phyloP scores from a whole-genome alignment of 75 land plant species.

The Adiantum capillusveneris region DNA sequence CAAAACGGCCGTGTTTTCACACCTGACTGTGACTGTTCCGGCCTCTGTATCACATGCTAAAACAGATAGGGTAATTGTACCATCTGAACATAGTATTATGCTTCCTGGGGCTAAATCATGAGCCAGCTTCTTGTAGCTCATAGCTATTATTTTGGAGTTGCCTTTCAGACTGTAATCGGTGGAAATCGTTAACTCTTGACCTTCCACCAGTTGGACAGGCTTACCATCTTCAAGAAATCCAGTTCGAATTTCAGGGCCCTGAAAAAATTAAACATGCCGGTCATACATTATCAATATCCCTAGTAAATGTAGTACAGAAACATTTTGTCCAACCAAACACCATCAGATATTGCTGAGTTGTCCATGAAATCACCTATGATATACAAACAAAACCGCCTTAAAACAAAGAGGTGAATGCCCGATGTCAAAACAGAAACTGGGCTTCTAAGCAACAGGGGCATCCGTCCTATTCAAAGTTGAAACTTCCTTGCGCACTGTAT shows the following conservation, averaged over 20 bases:
- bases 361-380: neutral
- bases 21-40: slow-evolving; percentile 69
- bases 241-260: slow-evolving; percentile 98
- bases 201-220: slow-evolving; percentile 70
- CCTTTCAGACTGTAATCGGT: slow-evolving; percentile 77
- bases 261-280: neutral
- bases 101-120: slow-evolving; percentile 69
- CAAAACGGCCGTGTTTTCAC: slow-evolving; percentile 73
- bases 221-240: slow-evolving; percentile 77
- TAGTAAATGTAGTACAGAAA: slow-evolving; percentile 2
- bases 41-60: slow-evolving; percentile 49
- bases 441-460: too few relatives aligned
- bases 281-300: too few relatives aligned
- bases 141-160: slow-evolving; percentile 52
- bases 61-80: slow-evolving; percentile 73
- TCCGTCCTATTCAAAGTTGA: too few relatives aligned
- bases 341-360: neutral
- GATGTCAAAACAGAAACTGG: too few relatives aligned
- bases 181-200: slow-evolving; percentile 62
- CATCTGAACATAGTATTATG: slow-evolving; percentile 75
- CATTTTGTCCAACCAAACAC: neutral
- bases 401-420: too few relatives aligned
- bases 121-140: slow-evolving; percentile 83
- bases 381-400: too few relatives aligned
- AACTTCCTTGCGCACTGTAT: too few relatives aligned